Conservation (phyloP, 371 early-diverging fungal genomes). For the Catenaria anguillulae region DNA sequence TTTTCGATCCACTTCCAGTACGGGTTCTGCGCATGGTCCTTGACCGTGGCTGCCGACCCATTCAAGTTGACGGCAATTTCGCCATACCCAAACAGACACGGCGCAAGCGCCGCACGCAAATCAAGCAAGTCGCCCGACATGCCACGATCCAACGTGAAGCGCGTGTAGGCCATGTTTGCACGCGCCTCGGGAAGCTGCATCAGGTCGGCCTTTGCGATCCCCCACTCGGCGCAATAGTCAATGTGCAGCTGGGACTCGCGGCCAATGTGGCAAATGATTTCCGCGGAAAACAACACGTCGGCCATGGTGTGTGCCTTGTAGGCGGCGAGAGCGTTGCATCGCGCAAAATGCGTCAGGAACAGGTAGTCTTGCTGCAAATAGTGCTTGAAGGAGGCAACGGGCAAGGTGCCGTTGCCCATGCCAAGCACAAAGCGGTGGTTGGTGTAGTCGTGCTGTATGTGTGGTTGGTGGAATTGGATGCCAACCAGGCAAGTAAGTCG, state of each 20-base stretch:
- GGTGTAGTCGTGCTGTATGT: constrained; percentile 44
- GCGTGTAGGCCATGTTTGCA: constrained; percentile 62
- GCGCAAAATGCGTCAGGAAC: constrained; percentile 62
- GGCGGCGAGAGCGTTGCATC: constrained; percentile 54
- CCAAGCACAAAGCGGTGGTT: constrained; percentile 58
- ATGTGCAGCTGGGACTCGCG: constrained; percentile 47
- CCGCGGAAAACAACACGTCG: constrained; percentile 27
- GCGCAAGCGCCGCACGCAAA: constrained; percentile 57
- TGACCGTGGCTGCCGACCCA: constrained; percentile 46
- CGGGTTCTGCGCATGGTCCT: constrained; percentile 47
- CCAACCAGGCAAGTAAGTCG: too few relatives aligned
- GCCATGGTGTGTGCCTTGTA: constrained; percentile 43
- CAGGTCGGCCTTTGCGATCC: constrained; percentile 47
- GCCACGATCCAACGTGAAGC: constrained; percentile 62
- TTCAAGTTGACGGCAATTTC: constrained; percentile 50
- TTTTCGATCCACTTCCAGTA: constrained; percentile 67
- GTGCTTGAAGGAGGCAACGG: constrained; percentile 46
- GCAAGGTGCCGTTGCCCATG: constrained; percentile 57
- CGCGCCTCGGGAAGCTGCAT: constrained; percentile 48
- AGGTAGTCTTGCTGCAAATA: constrained; percentile 72
- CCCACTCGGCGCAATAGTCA: constrained; percentile 54
- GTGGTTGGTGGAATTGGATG: too few relatives aligned
- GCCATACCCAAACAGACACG: constrained; percentile 70
- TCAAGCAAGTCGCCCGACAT: constrained; percentile 56
- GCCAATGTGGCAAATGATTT: constrained; percentile 45